These are phyloP conservation scores for Penicillium sp. DNA, from an alignment of 2,329 filamentous ascomycete genomes.

Conservation along the genomic window DNA sequence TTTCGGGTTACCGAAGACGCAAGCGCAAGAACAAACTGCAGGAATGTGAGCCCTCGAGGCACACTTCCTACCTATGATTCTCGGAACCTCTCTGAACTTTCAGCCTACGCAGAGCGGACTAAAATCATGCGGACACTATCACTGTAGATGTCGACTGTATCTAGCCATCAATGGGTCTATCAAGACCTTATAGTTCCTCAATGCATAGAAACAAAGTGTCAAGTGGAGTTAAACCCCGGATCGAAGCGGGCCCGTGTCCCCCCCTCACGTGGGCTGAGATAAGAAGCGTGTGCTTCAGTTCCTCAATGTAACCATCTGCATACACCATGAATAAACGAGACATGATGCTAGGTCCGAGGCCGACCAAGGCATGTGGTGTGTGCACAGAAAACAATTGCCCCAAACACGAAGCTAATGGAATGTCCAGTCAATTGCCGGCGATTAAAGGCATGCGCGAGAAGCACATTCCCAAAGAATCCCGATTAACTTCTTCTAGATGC, in stretches of 20 bases:
- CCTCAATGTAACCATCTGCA: constrained; percentile 1
- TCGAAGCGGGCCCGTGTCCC: constrained; percentile 4
- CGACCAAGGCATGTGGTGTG: constrained; percentile 34
- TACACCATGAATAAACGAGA: constrained; percentile 21
- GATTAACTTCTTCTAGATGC: constrained; percentile 24
- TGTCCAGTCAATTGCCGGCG: constrained; percentile 30
- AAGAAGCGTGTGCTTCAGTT: background rate
- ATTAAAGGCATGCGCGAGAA: constrained; percentile 24
- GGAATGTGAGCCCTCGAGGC: constrained; percentile 32
- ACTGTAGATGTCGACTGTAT: background rate
- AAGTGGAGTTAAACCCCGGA: background rate
- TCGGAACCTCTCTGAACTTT: constrained; percentile 52
- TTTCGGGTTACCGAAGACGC: constrained; percentile 17
- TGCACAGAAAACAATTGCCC: background rate
- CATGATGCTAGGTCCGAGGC: constrained; percentile 25
- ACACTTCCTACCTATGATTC: constrained; percentile 46
- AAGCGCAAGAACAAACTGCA: constrained; percentile 49
- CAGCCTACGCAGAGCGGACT: constrained; percentile 55
- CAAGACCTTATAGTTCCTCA: background rate
- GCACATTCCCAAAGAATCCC: background rate
- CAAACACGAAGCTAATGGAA: constrained; percentile 5
- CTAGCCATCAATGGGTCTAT: background rate
- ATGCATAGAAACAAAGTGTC: background rate
- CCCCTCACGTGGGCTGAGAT: constrained; percentile 15
- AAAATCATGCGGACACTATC: constrained; percentile 53